Evolutionary conservation across 2,329 filamentous ascomycete genomes (phyloP).

Genomic region (Ceratocystis ficicola): DNA sequence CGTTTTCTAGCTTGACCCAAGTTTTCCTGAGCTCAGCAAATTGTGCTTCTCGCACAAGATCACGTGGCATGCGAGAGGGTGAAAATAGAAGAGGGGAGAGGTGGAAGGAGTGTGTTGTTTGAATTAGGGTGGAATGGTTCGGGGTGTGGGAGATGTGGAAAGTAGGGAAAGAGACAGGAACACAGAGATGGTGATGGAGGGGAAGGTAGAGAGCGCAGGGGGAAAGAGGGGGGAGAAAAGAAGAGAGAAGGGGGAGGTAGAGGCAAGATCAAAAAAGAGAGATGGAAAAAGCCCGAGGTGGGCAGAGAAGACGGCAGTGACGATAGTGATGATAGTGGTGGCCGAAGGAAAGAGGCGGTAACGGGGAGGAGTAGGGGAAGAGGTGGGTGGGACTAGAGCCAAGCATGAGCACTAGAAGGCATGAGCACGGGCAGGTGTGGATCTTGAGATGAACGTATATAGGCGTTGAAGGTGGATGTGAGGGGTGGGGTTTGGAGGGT

Average conservation of each 20-base stretch:
- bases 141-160: not conserved
- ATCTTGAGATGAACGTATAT: too few species aligned
- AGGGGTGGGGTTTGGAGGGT: too few species aligned
- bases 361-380: too few species aligned
- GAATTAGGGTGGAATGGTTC: not conserved
- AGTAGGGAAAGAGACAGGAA: not conserved
- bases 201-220: not conserved
- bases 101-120: too few species aligned
- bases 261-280: not conserved
- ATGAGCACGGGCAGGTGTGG: too few species aligned
- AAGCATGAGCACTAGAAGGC: not conserved
- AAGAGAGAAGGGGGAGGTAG: not conserved
- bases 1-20: constrained; percentile 17
- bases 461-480: too few species aligned
- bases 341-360: too few species aligned
- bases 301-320: too few species aligned
- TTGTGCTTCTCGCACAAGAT: constrained; percentile 9
- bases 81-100: not conserved
- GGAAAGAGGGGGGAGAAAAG: not conserved
- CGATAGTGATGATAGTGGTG: too few species aligned
- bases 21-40: constrained; percentile 17
- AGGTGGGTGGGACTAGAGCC: not conserved
- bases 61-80: constrained; percentile 12
- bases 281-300: too few species aligned
- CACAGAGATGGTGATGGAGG: not conserved